phyloP scores from a whole-genome alignment of 1,139 yeast genomes.

The Candida gigantensis region DNA sequence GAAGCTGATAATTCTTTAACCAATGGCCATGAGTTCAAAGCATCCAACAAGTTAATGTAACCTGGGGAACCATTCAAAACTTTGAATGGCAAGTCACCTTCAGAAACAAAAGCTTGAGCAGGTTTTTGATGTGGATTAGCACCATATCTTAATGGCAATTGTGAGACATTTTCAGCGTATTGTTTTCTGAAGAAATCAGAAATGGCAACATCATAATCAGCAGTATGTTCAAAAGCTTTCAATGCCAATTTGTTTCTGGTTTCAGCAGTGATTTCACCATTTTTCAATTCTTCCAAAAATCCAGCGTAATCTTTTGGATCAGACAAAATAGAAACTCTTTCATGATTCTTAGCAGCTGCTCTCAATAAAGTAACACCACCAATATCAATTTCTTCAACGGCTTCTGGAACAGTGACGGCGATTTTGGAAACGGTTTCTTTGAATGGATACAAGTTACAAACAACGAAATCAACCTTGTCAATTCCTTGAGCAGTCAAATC shows the following conservation, averaged over 20 bases:
- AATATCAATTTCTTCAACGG: conserved; percentile 97
- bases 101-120: conserved; percentile 90
- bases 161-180: conserved; percentile 86
- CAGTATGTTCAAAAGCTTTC: conserved; percentile 98
- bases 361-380: conserved; percentile 97
- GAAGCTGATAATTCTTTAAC: conserved; percentile 96
- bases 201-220: conserved; percentile 94
- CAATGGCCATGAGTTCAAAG: conserved; percentile 97
- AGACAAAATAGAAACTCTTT: conserved; percentile 90
- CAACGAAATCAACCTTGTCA: conserved; percentile 93
- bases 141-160: conserved; percentile 94
- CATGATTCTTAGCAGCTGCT: conserved; percentile 98
- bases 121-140: conserved; percentile 99
- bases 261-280: conserved; percentile 70
- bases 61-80: conserved; percentile 96
- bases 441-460: conserved; percentile 96
- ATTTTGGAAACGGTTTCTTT: conserved; percentile 95
- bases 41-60: conserved; percentile 92
- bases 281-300: conserved; percentile 75
- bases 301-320: conserved; percentile 92
- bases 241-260: conserved; percentile 84
- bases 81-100: conserved; percentile 90
- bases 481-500: conserved; percentile 87
- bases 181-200: conserved; percentile 97
- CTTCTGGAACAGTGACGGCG: conserved; percentile 94